Evolutionary conservation across 768 basidiomycete genomes (phyloP).

Genomic region (Phanerodontia chrysosporium): DNA sequence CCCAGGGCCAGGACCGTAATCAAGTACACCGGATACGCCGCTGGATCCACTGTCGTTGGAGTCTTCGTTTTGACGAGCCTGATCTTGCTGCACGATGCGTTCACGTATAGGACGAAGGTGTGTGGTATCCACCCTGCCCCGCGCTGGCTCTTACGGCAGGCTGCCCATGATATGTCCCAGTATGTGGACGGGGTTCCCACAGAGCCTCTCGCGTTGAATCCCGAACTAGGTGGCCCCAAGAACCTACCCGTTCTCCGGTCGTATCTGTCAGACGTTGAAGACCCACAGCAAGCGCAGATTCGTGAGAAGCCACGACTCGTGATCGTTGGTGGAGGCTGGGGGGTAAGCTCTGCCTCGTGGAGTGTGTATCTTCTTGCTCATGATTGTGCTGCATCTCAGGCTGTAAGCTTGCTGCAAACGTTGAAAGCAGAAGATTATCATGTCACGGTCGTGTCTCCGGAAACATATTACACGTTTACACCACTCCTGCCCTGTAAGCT

Average conservation of each 20-base stretch:
- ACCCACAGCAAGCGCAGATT: constrained; percentile 58
- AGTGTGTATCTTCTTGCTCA: neutral
- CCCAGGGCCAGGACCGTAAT: neutral
- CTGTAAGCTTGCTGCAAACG: constrained; percentile 74
- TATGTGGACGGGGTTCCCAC: constrained; percentile 86
- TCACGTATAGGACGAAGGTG: constrained; percentile 67
- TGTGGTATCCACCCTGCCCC: neutral
- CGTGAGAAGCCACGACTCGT: constrained; percentile 81
- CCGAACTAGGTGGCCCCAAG: constrained; percentile 86
- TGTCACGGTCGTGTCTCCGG: constrained; percentile 79
- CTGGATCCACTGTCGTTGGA: constrained; percentile 60
- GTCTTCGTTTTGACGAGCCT: constrained; percentile 53
- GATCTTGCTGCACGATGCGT: constrained; percentile 88
- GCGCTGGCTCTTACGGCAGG: neutral
- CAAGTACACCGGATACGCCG: constrained; percentile 47
- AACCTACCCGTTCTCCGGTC: constrained; percentile 78
- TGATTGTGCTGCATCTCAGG: constrained; percentile 38
- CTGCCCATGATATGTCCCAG: constrained; percentile 29
- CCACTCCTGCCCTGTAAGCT: constrained; percentile 82
- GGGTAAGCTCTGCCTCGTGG: constrained; percentile 49
- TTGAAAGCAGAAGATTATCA: constrained; percentile 83
- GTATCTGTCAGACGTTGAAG: constrained; percentile 80
- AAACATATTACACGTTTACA: constrained; percentile 91
- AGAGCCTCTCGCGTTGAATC: constrained; percentile 80
- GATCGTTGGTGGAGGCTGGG: constrained; percentile 95